Conservation (phyloP, 2,329 filamentous ascomycete genomes). For the Colletotrichum truncatum region DNA sequence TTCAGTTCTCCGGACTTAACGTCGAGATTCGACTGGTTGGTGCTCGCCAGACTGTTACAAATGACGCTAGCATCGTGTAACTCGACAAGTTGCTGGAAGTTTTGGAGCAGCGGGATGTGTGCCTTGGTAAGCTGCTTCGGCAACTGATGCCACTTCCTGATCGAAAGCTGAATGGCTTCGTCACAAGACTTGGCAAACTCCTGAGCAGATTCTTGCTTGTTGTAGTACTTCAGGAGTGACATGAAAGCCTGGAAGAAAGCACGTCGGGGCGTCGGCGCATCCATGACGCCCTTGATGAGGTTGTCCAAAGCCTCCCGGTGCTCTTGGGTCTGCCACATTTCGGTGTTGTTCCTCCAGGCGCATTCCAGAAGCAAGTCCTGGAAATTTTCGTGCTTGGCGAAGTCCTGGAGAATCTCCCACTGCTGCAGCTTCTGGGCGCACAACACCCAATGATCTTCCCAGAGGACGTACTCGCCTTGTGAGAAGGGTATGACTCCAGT, state of each 20-base stretch:
- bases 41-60: slow-evolving; percentile 87
- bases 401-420: slow-evolving; percentile 97
- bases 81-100: slow-evolving; percentile 98
- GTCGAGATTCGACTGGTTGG: slow-evolving; percentile 86
- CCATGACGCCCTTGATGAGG: slow-evolving; percentile 96
- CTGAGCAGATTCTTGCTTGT: slow-evolving; percentile 79
- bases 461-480: slow-evolving; percentile 96
- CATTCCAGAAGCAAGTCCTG: slow-evolving; percentile 96
- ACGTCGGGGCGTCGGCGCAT: slow-evolving; percentile 91
- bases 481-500: slow-evolving; percentile 97
- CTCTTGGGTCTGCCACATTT: slow-evolving; percentile 90
- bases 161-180: slow-evolving; percentile 95
- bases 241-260: slow-evolving; percentile 99
- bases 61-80: slow-evolving; percentile 98
- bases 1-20: slow-evolving; percentile 96
- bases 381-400: slow-evolving; percentile 98
- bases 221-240: slow-evolving; percentile 92
- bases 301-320: slow-evolving; percentile 90
- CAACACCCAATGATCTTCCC: slow-evolving; percentile 99
- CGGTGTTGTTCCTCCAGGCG: slow-evolving; percentile 93
- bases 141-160: slow-evolving; percentile 99
- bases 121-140: slow-evolving; percentile 92
- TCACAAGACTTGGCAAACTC: slow-evolving; percentile 94
- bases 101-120: slow-evolving; percentile 93
- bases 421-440: slow-evolving; percentile 98